phyloP scores from a whole-genome alignment of 306 rosid genomes.

The Vigna unguiculata region DNA sequence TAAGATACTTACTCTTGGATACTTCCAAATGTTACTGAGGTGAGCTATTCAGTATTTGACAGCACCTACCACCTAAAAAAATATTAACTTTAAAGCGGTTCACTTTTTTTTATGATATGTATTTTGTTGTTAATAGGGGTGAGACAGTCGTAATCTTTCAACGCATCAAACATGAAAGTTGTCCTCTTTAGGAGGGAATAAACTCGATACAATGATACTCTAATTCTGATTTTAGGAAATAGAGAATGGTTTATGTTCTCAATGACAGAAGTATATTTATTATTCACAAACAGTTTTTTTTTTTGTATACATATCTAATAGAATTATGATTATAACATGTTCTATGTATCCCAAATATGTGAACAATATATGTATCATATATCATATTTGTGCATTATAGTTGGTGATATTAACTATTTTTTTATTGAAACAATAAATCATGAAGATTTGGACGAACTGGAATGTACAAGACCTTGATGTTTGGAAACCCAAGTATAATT shows the following conservation, averaged over 20 bases:
- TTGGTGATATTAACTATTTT: constrained; percentile 12
- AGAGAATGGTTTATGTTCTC: not conserved
- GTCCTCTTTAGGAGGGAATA: not conserved
- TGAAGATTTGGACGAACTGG: constrained; percentile 76
- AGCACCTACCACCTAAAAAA: not conserved
- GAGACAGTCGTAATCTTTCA: not conserved
- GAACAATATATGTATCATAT: not conserved
- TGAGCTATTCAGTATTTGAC: not conserved
- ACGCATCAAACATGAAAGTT: not conserved
- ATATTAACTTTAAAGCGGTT: not conserved
- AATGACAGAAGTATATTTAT: not conserved
- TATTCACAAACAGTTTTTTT: too few species aligned
- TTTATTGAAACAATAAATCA: constrained; percentile 9
- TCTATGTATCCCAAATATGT: not conserved
- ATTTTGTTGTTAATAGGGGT: not conserved
- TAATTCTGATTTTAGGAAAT: not conserved
- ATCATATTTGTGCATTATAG: not conserved
- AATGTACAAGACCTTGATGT: constrained; percentile 82
- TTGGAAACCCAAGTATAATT: constrained; percentile 80
- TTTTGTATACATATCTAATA: not conserved
- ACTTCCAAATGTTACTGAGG: not conserved
- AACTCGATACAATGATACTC: not conserved
- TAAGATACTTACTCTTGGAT: not conserved
- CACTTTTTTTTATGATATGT: not conserved
- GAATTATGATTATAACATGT: not conserved